These are phyloP conservation scores for Didymosphaeria variabile DNA, from an alignment of 2,329 filamentous ascomycete species.

Conservation along the genomic window DNA sequence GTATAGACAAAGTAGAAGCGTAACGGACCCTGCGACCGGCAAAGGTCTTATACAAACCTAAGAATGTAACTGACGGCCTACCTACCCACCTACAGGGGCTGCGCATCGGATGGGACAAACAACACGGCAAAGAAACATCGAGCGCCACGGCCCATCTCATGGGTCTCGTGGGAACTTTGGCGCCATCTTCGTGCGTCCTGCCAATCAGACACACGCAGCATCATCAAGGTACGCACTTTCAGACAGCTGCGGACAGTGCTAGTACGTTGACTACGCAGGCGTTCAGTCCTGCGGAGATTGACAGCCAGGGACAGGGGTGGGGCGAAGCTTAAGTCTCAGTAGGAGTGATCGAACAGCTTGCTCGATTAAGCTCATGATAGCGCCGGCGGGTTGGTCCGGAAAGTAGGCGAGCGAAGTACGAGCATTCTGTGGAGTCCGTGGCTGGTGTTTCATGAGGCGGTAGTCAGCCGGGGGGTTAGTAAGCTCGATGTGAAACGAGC, in stretches of 20 bases:
- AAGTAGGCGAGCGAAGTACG: neutral
- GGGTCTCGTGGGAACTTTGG: neutral
- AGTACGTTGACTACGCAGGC: neutral
- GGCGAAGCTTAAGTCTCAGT: constrained; percentile 9
- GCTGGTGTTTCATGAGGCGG: constrained; percentile 8
- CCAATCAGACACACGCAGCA: neutral
- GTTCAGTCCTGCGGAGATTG: constrained; percentile 14
- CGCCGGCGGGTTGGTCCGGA: neutral
- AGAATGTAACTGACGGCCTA: neutral
- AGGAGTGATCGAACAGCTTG: constrained; percentile 3
- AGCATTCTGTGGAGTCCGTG: constrained; percentile 4
- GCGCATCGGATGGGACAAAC: constrained; percentile 7
- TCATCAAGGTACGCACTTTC: constrained; percentile 2
- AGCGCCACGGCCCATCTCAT: neutral
- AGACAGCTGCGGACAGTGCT: neutral
- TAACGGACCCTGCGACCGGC: neutral
- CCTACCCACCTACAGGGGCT: constrained; percentile 1
- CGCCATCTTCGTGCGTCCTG: neutral
- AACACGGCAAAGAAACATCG: neutral
- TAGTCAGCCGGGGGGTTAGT: constrained; percentile 2
- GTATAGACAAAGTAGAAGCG: neutral
- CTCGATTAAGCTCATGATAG: constrained; percentile 19
- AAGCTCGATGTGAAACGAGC: neutral
- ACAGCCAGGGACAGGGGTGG: constrained; percentile 1
- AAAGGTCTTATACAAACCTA: constrained; percentile 14